These are phyloP conservation scores for Porphyrellus cyaneotinctus DNA, from an alignment of 768 basidiomycete genomes.

Conservation along the genomic window DNA sequence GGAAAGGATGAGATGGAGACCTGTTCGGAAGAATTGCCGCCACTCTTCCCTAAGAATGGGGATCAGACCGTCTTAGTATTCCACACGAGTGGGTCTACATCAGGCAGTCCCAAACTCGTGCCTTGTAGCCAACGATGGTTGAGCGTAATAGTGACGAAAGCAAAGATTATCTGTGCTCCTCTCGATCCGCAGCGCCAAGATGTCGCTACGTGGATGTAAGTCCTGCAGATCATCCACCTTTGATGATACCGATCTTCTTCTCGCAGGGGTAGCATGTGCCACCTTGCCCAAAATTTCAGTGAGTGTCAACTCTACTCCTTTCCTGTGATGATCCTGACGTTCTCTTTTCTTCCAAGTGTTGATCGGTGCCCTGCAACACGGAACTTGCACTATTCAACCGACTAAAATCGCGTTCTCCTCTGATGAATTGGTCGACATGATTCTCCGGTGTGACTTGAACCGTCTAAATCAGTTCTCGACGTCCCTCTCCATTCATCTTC, in stretches of 20 bases:
- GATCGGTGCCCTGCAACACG: constrained; percentile 66
- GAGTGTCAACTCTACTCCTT: constrained; percentile 32
- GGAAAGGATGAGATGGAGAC: constrained; percentile 36
- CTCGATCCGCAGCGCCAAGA: constrained; percentile 52
- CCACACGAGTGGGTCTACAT: constrained; percentile 80
- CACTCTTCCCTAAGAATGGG: constrained; percentile 33
- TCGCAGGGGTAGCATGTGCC: constrained; percentile 77
- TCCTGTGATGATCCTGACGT: constrained; percentile 19
- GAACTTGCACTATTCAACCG: constrained; percentile 69
- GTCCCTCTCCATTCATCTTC: constrained; percentile 63
- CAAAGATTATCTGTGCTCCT: constrained; percentile 48
- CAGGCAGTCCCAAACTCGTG: constrained; percentile 78
- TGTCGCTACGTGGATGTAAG: constrained; percentile 71
- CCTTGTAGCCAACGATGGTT: constrained; percentile 69
- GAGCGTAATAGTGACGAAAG: constrained; percentile 56
- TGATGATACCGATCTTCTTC: constrained; percentile 33
- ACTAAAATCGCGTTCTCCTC: constrained; percentile 61
- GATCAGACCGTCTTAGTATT: constrained; percentile 61
- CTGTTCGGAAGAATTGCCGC: constrained; percentile 40
- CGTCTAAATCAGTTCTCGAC: constrained; percentile 72
- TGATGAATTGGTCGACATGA: constrained; percentile 69
- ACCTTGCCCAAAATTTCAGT: constrained; percentile 76
- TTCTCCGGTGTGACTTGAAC: constrained; percentile 61
- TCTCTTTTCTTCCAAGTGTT: constrained; percentile 48
- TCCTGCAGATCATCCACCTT: constrained; percentile 19